Evolutionary conservation across 2,329 filamentous ascomycete species (phyloP), one percentile per base, ranked within the genome.

Genomic region (Colletotrichum brevisporum): DNA sequence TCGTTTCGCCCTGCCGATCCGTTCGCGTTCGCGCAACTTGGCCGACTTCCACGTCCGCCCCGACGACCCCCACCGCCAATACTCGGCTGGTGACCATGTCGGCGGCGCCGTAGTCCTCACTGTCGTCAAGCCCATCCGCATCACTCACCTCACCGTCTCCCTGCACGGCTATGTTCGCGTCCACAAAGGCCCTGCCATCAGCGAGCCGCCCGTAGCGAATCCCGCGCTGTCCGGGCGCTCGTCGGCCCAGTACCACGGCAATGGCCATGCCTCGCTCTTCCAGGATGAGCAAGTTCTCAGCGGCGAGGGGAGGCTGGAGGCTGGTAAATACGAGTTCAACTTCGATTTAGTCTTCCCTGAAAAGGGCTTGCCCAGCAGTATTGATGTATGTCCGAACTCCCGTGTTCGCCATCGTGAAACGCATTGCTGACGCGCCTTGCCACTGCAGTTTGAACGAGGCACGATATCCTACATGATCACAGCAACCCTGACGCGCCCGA

Each of bases 401-500:
- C 13, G 10, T 43, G n/a, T 56, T 52, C 12, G 31, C 18, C 27
- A 31, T 41, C 53, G 27, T 52, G 61, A 63, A 24, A 57, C 45
- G 26, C 48, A 48, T 5, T 57, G 56, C 63, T 68, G 24, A 62
- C 48, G 55, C 62, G 50, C 43, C 13, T 18, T 27, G 13, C 12
- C 27, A 66, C 36, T 79, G 16, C 15, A 98, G 94, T 99, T 99
- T 79, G 96, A 98, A 81, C 91, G 95, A 77, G 96, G 96, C 43
- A 95, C 94, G 2, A 94, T 99, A 75, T 92, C 92, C 21, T 99
- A 98, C 81, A 90, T 95, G 83, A 88, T 98, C 74, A 95, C 94
- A 6, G 92, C 95, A 39, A 98, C 94, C 9, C 80, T 98, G 66
- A 98, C 95, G 21, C 90, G 94, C 65, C 95, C 96, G 21, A 96